Percentiles rank a stretch among this genome's conserved stretches.
phyloP scores from a whole-genome alignment of 495 filamentous ascomycete species.

The Pseudevernia furfuracea region DNA sequence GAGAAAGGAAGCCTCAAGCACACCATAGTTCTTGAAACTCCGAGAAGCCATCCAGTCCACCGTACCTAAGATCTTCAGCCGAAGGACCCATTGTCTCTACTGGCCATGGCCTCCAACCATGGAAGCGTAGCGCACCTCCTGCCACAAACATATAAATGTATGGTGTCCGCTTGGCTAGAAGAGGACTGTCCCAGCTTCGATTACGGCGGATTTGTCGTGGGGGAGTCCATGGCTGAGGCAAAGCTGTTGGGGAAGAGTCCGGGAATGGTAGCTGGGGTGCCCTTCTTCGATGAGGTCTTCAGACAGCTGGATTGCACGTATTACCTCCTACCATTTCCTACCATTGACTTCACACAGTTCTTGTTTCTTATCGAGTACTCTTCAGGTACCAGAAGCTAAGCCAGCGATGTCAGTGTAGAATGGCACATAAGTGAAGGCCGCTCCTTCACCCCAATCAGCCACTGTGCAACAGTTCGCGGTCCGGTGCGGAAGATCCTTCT shows the following conservation, averaged over 20 bases:
- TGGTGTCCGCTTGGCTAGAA: constrained; percentile 76
- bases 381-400: background rate
- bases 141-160: constrained; percentile 71
- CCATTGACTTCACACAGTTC: constrained; percentile 6
- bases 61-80: background rate
- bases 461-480: constrained; percentile 75
- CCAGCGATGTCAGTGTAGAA: constrained; percentile 49
- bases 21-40: background rate
- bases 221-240: constrained; percentile 66
- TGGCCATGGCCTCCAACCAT: constrained; percentile 52
- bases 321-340: constrained; percentile 23
- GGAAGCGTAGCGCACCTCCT: constrained; percentile 76
- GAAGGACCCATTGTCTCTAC: constrained; percentile 6
- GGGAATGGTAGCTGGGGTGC: constrained; percentile 83
- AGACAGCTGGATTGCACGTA: constrained; percentile 75
- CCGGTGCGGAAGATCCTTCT: constrained; percentile 80
- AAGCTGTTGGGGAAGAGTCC: constrained; percentile 80
- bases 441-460: constrained; percentile 47
- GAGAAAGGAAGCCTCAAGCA: background rate
- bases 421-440: constrained; percentile 80
- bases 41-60: background rate
- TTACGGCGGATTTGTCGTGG: constrained; percentile 95
- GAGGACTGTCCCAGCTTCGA: constrained; percentile 96
- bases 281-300: constrained; percentile 95
- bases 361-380: background rate